Evolutionary conservation across 1,139 yeast species (phyloP).

Genomic region (Hyphopichia khmerensis): DNA sequence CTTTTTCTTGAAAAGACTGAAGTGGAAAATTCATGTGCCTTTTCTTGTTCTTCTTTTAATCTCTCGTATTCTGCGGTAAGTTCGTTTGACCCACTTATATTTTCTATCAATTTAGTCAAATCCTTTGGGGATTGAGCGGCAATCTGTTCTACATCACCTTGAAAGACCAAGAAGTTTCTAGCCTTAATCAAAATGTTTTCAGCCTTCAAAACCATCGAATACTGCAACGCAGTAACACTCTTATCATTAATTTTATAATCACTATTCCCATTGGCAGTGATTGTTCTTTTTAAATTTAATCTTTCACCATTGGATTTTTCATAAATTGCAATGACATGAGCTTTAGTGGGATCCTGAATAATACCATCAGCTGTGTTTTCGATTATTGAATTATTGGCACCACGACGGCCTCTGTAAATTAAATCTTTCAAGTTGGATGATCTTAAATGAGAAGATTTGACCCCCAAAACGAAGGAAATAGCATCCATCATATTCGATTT

Average conservation of each 20-base stretch:
- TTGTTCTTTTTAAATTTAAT: conserved; percentile 53
- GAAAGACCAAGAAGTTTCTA: conserved; percentile 88
- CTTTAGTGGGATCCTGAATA: conserved; percentile 51
- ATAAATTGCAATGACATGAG: conserved; percentile 81
- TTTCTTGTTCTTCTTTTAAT: conserved; percentile 63
- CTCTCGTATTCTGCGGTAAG: conserved; percentile 65
- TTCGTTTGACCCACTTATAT: conserved; percentile 79
- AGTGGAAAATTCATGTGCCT: conserved; percentile 64
- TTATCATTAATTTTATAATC: conserved; percentile 68
- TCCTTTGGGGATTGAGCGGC: conserved; percentile 86
- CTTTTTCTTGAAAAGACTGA: conserved; percentile 71
- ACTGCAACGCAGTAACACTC: conserved; percentile 63
- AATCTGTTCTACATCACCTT: conserved; percentile 93
- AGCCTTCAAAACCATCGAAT: conserved; percentile 62
- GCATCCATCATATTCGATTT: conserved; percentile 99
- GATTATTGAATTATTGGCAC: conserved; percentile 15
- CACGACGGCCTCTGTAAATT: conserved; percentile 68
- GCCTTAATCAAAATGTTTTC: conserved; percentile 89
- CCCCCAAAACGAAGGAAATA: conserved; percentile 90
- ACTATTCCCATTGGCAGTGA: conserved; percentile 58
- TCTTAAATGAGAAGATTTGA: conserved; percentile 73
- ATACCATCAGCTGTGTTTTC: conserved; percentile 15
- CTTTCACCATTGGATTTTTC: conserved; percentile 59
- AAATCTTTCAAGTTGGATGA: conserved; percentile 73
- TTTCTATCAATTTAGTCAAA: conserved; percentile 72